Evolutionary conservation across 495 filamentous ascomycete species (phyloP).

Genomic region (Rhypophila decipiens): DNA sequence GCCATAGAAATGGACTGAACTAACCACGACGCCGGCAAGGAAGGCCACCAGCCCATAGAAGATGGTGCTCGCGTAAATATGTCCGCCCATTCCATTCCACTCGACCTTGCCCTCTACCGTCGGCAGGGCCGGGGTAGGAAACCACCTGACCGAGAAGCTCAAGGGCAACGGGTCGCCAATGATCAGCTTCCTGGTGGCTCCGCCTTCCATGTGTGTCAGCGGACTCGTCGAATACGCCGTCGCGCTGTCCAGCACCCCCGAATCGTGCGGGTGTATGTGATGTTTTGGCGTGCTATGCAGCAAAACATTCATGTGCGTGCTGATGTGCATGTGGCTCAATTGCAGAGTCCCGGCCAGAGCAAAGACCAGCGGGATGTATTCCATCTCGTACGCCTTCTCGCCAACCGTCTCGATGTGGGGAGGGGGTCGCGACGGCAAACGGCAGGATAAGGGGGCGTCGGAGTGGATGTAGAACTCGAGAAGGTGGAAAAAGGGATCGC

Average conservation of each 20-base stretch:
- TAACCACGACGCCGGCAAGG: slow-evolving; percentile 45
- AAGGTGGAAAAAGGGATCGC: slow-evolving; percentile 90
- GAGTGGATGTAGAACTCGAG: slow-evolving; percentile 98
- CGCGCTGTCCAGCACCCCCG: slow-evolving; percentile 72
- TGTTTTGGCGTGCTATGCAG: slow-evolving; percentile 64
- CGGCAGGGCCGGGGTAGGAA: slow-evolving; percentile 64
- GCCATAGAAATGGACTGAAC: slow-evolving; percentile 57
- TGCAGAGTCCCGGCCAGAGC: slow-evolving; percentile 86
- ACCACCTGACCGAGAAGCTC: slow-evolving; percentile 78
- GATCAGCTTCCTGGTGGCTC: slow-evolving; percentile 56
- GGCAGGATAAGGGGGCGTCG: slow-evolving; percentile 89
- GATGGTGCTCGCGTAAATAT: slow-evolving; percentile 59
- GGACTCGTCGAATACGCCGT: slow-evolving; percentile 81
- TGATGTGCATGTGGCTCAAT: slow-evolving; percentile 82
- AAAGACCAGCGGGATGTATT: slow-evolving; percentile 66
- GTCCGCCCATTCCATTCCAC: slow-evolving; percentile 58
- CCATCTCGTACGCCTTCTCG: slow-evolving; percentile 35
- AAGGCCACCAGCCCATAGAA: slow-evolving; percentile 58
- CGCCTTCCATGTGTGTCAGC: slow-evolving; percentile 51
- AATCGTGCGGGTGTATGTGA: slow-evolving; percentile 48
- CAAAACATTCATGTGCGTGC: slow-evolving; percentile 79
- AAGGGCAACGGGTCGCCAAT: slow-evolving; percentile 83
- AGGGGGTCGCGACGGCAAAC: slow-evolving; percentile 73
- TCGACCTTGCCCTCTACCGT: slow-evolving; percentile 46
- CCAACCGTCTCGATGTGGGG: slow-evolving; percentile 39